Evolutionary conservation across 1,284 basidiomycete genomes (phyloP).

Genomic region (Moesziomyces sp.): DNA sequence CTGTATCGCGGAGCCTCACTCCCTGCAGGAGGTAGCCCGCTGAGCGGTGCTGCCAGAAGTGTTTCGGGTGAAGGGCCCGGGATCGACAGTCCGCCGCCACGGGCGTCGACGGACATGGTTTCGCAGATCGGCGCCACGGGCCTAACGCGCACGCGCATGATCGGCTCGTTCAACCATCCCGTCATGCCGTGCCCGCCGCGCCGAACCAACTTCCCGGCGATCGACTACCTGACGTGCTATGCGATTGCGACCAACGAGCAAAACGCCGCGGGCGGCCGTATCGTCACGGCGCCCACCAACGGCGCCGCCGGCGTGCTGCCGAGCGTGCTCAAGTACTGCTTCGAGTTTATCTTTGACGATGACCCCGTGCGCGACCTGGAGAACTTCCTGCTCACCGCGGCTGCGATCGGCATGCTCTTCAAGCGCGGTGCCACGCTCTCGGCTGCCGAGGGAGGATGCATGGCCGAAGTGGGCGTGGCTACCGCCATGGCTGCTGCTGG

Average conservation of each 20-base stretch:
- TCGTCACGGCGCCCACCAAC: slow-evolving; percentile 92
- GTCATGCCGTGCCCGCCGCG: slow-evolving; percentile 73
- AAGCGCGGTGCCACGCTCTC: slow-evolving; percentile 96
- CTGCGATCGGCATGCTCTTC: slow-evolving; percentile 94
- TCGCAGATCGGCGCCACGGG: background rate
- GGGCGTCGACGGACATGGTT: slow-evolving; percentile 8
- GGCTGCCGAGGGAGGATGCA: slow-evolving; percentile 79
- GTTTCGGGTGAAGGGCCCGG: slow-evolving; percentile 8
- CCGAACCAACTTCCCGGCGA: slow-evolving; percentile 86
- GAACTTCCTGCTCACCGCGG: slow-evolving; percentile 85
- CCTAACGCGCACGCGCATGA: slow-evolving; percentile 69
- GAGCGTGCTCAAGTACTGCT: slow-evolving; percentile 82
- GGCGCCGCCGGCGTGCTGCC: slow-evolving; percentile 84
- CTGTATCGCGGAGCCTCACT: slow-evolving; percentile 66
- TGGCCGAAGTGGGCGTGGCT: slow-evolving; percentile 74
- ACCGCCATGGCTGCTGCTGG: slow-evolving; percentile 92
- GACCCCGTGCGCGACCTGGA: slow-evolving; percentile 85
- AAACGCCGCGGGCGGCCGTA: slow-evolving; percentile 89
- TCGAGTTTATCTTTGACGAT: slow-evolving; percentile 79
- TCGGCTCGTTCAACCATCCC: slow-evolving; percentile 83
- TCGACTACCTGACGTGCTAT: slow-evolving; percentile 81
- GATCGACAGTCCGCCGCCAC: slow-evolving; percentile 10
- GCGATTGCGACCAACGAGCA: slow-evolving; percentile 73
- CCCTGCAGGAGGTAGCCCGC: background rate
- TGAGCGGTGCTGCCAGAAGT: slow-evolving; percentile 2